These are phyloP conservation scores for Coemansia sp. DNA, from an alignment of 192 early-diverging fungal genomes.

Conservation along the genomic window DNA sequence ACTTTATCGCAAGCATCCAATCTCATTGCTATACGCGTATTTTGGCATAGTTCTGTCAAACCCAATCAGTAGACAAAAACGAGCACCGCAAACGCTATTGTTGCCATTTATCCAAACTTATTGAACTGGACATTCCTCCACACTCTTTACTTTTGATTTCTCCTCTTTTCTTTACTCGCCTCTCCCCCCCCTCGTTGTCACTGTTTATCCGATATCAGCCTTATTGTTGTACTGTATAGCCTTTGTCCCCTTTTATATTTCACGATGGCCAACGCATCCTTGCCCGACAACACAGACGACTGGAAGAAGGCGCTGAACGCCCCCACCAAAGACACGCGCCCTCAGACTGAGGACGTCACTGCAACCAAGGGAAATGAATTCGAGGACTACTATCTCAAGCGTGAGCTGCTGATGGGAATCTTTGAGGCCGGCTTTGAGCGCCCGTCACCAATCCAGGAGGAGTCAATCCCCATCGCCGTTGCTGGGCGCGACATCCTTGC, in stretches of 20 bases:
- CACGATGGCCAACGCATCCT: conserved; percentile 51
- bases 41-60: neutral
- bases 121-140: neutral
- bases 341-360: conserved; percentile 97
- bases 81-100: neutral
- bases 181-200: neutral
- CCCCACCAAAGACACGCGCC: conserved; percentile 86
- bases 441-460: conserved; percentile 98
- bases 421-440: conserved; percentile 98
- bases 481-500: conserved; percentile 96
- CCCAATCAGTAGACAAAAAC: neutral
- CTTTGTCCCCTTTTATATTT: conserved; percentile 11
- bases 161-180: neutral
- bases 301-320: conserved; percentile 79
- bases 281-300: conserved; percentile 53
- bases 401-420: conserved; percentile 97
- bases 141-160: neutral
- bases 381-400: conserved; percentile 97
- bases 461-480: conserved; percentile 96
- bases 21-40: neutral
- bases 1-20: neutral
- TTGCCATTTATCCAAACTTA: neutral
- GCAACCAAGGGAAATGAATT: conserved; percentile 99
- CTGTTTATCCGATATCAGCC: neutral
- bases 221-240: conserved; percentile 42